Evolutionary conservation across 78 protist species (phyloP), one percentile per base, ranked within the genome.

Genomic region (Anaeramoeba flamelloides): DNA sequence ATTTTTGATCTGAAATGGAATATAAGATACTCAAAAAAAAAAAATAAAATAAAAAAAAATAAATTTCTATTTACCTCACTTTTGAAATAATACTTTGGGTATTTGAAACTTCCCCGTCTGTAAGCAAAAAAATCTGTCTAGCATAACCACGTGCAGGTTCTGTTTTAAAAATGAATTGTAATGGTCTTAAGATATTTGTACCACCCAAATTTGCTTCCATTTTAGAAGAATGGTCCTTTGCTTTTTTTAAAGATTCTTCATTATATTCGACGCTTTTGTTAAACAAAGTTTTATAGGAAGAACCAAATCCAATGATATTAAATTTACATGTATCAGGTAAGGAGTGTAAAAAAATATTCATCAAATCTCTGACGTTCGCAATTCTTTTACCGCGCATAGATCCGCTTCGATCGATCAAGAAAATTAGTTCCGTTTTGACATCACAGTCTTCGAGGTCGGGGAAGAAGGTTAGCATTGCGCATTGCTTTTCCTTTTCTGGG

Each of bases 361-460:
- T 79, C 1, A 87, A 88, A 36, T 39, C 53, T 75, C 77, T 75
- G 80, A 86, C 53, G 64, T 81, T 83, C n/a, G 82, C 86, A 38
- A 79, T 81, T 12, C 82, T 76, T 74, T 79, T 77, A 41, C 86
- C 85, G 1, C 30, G 83, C 92, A 90, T 90, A 1, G 90, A 87
- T 1, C 83, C 86, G 2, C 84, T 75, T 37, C 83, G 76, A 77
- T 90, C 92, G n/a, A 90, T 41, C 34, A 87, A 12, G 0, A 90
- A 38, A 22, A 87, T 64, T 32, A 85, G 3, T 53, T 82, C 82
- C n/a, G n/a, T n/a, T n/a, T n/a, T n/a, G n/a, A n/a, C n/a, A n/a
- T n/a, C n/a, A n/a, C n/a, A n/a, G n/a, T n/a, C n/a, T n/a, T n/a
- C n/a, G n/a, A n/a, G n/a, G n/a, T n/a, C n/a, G n/a, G n/a, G n/a